These are phyloP conservation scores for Tulasnella sp. DNA, from an alignment of 768 basidiomycete genomes.

Conservation along the genomic window DNA sequence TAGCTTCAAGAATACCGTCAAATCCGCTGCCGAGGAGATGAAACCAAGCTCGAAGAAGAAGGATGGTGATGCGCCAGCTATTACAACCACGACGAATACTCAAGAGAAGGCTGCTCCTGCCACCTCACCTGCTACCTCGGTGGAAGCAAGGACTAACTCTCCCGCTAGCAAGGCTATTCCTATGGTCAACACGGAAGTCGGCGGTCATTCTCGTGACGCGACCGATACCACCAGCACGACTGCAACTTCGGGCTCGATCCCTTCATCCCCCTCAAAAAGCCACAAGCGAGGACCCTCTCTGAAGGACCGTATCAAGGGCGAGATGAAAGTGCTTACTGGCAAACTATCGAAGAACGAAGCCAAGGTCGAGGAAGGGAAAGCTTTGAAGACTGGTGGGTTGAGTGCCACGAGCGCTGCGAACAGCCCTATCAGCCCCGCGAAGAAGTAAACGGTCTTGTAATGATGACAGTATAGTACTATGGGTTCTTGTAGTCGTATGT, in stretches of 20 bases:
- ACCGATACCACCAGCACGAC: neutral
- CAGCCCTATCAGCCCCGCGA: neutral
- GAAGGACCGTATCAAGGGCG: neutral
- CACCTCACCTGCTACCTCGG: neutral
- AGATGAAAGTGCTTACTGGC: constrained; percentile 10
- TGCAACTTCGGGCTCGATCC: neutral
- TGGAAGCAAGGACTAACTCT: neutral
- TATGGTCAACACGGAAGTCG: neutral
- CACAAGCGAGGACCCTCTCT: neutral
- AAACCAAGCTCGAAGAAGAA: neutral
- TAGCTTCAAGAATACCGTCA: neutral
- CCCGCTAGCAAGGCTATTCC: neutral
- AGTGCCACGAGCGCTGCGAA: neutral
- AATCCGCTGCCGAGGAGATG: neutral
- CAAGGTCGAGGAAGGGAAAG: constrained; percentile 14
- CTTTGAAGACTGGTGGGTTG: constrained; percentile 9
- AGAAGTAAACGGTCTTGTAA: neutral
- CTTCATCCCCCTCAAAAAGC: neutral
- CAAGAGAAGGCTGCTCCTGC: constrained; percentile 1
- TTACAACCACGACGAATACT: neutral
- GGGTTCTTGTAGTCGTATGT: neutral
- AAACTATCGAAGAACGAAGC: constrained; percentile 4
- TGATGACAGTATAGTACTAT: neutral
- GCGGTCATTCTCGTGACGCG: neutral
- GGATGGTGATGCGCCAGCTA: neutral